Evolutionary conservation across 2,329 filamentous ascomycete species (phyloP), one percentile per base, ranked within the genome.

Genomic region (Arthrobotrys pseudoclavata): DNA sequence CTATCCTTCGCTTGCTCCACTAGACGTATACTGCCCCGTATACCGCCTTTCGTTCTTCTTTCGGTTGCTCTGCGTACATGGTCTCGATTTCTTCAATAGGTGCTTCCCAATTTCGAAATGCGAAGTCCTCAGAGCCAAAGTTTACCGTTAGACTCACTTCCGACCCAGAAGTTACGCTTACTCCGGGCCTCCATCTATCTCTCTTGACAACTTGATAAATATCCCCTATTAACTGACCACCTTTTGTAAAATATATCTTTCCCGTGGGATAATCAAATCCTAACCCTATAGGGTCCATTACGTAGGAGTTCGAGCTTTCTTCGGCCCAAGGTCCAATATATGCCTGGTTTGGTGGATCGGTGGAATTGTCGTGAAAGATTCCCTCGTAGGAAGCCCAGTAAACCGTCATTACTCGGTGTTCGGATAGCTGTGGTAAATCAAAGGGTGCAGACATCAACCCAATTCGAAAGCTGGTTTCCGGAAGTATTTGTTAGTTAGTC

Each of bases 211-310:
- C 47, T 26, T 18, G 3, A 13, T 9, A 26, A 3, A 50, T 24
- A 10, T 9, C 1, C 12, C 47, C 47, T 13, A 24, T 12, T 4
- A 50, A 9, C 3, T 6, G 10, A 12, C 22, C 22, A 15, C 6
- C 12, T 50, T 12, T 26, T 4, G 47, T 50, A 26, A 50, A 50
- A 26, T 13, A 50, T 24, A 50, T 24, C 12, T 50, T 50, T 12
- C 45, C 22, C 4, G 20, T 50, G 6, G 47, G 47, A 50, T 50
- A 50, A 50, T 50, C 47, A 9, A 50, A 50, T 26, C 47, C 47
- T 4, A 50, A 13, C 1, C 47, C 47, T 2, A 50, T 15, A 12
- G n/a, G 6, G 3, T 12, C 37, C 26, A n/a, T n/a, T n/a, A n/a
- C n/a, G n/a, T n/a, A n/a, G n/a, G n/a, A n/a, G n/a, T n/a, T n/a